Conservation (phyloP, 805 yeast genomes). For the Kluyveromyces nonfermentans region DNA sequence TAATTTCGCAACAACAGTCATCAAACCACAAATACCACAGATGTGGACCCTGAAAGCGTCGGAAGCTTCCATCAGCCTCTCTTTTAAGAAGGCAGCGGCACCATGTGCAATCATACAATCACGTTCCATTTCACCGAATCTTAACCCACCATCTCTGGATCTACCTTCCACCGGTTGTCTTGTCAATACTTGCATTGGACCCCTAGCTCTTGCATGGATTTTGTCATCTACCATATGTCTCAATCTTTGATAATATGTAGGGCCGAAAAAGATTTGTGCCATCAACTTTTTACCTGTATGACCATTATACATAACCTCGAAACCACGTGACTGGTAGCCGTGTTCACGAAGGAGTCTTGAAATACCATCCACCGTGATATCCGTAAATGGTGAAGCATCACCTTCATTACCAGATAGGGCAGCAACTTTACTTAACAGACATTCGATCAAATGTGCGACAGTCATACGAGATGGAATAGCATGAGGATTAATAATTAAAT, state of each 20-base stretch:
- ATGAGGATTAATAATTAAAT: slow-evolving; percentile 94
- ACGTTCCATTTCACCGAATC: slow-evolving; percentile 99
- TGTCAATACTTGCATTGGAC: slow-evolving; percentile 94
- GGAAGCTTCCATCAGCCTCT: slow-evolving; percentile 96
- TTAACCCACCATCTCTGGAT: slow-evolving; percentile 97
- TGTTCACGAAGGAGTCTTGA: slow-evolving; percentile 87
- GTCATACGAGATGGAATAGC: slow-evolving; percentile 99
- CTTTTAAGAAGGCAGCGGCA: slow-evolving; percentile 96
- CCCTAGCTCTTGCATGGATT: slow-evolving; percentile 98
- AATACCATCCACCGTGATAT: slow-evolving; percentile 95
- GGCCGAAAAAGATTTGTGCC: slow-evolving; percentile 99
- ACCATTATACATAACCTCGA: slow-evolving; percentile 97
- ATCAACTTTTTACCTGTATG: slow-evolving; percentile 96
- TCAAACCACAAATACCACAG: slow-evolving; percentile 97
- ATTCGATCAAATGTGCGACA: slow-evolving; percentile 97
- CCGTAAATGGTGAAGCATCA: slow-evolving; percentile 98
- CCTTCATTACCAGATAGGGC: slow-evolving; percentile 94
- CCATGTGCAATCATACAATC: slow-evolving; percentile 99
- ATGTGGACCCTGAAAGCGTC: slow-evolving; percentile 98
- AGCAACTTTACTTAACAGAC: slow-evolving; percentile 91
- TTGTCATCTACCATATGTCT: slow-evolving; percentile 99
- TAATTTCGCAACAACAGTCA: slow-evolving; percentile 95
- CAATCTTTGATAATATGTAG: slow-evolving; percentile 96
- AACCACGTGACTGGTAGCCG: slow-evolving; percentile 97
- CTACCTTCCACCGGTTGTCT: slow-evolving; percentile 99